phyloP scores from a whole-genome alignment of 2,329 filamentous ascomycete species.

The Coniochaeta prunicola region DNA sequence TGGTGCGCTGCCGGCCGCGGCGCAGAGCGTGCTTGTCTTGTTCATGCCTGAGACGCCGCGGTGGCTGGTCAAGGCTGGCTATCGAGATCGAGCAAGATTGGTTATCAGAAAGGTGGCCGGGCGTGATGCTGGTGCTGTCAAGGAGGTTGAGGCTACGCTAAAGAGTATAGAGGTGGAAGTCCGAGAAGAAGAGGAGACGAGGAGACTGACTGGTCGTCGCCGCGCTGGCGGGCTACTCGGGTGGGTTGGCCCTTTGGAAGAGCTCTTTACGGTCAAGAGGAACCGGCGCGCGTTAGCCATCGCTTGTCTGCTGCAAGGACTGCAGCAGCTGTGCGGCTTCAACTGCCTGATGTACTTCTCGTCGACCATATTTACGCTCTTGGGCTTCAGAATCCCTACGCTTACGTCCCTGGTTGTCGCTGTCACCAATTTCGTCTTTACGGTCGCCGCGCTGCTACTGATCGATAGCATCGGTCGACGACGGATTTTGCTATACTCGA shows the following conservation, averaged over 20 bases:
- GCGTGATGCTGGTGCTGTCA: constrained; percentile 24
- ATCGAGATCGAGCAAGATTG: constrained; percentile 50
- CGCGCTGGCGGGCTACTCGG: constrained; percentile 20
- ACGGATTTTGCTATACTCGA: constrained; percentile 71
- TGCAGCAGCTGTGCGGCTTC: constrained; percentile 86
- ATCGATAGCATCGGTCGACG: constrained; percentile 77
- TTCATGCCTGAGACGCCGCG: constrained; percentile 83
- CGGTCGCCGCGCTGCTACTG: constrained; percentile 63
- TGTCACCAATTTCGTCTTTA: constrained; percentile 76
- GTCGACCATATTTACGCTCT: constrained; percentile 69
- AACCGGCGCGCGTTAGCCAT: constrained; percentile 73
- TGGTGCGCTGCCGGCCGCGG: constrained; percentile 65
- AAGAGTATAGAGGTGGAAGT: constrained; percentile 68
- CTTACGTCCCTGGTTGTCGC: constrained; percentile 73
- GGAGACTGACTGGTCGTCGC: constrained; percentile 33
- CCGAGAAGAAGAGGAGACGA: constrained; percentile 50
- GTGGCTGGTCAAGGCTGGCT: constrained; percentile 70
- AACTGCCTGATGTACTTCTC: constrained; percentile 93
- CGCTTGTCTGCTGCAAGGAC: constrained; percentile 76
- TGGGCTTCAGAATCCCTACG: constrained; percentile 73
- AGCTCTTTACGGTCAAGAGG: constrained; percentile 49
- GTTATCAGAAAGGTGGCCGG: constrained; percentile 63
- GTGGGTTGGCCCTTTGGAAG: constrained; percentile 41
- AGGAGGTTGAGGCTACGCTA: constrained; percentile 39
- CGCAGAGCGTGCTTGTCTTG: constrained; percentile 63